Conservation (phyloP, 495 filamentous ascomycete species). For the Penicillium soppii region DNA sequence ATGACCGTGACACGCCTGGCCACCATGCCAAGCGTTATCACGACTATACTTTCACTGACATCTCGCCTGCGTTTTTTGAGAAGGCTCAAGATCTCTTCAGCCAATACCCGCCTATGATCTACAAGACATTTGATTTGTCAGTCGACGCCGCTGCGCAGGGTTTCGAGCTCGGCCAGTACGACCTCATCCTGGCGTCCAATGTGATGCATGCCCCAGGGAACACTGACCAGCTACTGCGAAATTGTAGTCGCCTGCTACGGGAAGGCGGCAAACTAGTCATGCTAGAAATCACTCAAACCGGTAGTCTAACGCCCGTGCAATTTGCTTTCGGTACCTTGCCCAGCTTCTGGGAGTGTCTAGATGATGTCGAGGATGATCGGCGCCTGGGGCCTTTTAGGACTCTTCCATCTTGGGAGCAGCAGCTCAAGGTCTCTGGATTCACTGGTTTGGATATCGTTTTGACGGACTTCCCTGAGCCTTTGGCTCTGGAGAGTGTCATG, state of each 20-base stretch:
- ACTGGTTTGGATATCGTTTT: too few relatives aligned
- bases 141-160: conserved; percentile 33
- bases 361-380: not conserved
- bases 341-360: not conserved
- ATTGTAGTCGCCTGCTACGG: not conserved
- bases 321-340: not conserved
- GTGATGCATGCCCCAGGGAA: conserved; percentile 33
- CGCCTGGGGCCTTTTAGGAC: too few relatives aligned
- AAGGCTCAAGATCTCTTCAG: not conserved
- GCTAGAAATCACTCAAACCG: too few relatives aligned
- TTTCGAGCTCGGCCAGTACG: conserved; percentile 27
- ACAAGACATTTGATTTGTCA: conserved; percentile 5
- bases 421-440: too few relatives aligned
- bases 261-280: not conserved
- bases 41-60: not conserved
- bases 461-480: too few relatives aligned
- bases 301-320: too few relatives aligned
- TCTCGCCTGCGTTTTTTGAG: not conserved
- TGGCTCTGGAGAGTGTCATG: too few relatives aligned
- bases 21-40: not conserved
- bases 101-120: conserved; percentile 22
- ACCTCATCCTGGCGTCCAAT: conserved; percentile 40
- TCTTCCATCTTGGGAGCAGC: too few relatives aligned
- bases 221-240: not conserved
- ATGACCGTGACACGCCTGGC: not conserved